Evolutionary conservation across 2,329 filamentous ascomycete genomes (phyloP).

Genomic region (Fusarium sp.): DNA sequence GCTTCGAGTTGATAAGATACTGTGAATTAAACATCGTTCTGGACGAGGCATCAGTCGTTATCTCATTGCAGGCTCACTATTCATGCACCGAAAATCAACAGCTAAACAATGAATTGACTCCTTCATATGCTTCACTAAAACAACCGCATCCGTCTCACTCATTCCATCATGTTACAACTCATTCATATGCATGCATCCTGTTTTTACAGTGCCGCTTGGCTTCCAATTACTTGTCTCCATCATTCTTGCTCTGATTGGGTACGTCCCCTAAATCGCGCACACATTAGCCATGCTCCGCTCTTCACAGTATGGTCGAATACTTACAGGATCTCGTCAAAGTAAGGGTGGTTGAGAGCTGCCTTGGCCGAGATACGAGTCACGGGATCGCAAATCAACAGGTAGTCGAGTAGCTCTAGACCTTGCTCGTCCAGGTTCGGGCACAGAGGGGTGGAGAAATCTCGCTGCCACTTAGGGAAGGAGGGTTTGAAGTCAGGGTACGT

Average conservation of each 20-base stretch:
- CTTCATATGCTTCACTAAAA: conserved; percentile 5
- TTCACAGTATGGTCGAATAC: not conserved
- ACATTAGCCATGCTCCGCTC: not conserved
- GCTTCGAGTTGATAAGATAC: no score
- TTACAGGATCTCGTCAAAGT: conserved; percentile 67
- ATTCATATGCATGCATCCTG: not conserved
- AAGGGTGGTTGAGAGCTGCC: conserved; percentile 84
- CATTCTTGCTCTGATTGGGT: not conserved
- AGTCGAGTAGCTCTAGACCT: conserved; percentile 75
- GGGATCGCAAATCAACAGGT: conserved; percentile 87
- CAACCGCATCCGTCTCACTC: not conserved
- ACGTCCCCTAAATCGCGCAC: not conserved
- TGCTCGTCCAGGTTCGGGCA: conserved; percentile 79
- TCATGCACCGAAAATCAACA: not conserved
- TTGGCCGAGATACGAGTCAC: conserved; percentile 89
- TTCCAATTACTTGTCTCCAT: not conserved
- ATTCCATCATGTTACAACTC: not conserved
- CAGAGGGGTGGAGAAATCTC: conserved; percentile 72
- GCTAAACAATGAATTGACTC: not conserved
- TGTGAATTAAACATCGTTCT: not conserved
- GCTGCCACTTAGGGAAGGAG: conserved; percentile 90
- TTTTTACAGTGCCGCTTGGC: conserved; percentile 2
- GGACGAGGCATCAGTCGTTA: no score
- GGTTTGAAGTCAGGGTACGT: conserved; percentile 94
- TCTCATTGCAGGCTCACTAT: not conserved